Conservation (phyloP, 768 basidiomycete genomes). For the Trametes sanguinea region DNA sequence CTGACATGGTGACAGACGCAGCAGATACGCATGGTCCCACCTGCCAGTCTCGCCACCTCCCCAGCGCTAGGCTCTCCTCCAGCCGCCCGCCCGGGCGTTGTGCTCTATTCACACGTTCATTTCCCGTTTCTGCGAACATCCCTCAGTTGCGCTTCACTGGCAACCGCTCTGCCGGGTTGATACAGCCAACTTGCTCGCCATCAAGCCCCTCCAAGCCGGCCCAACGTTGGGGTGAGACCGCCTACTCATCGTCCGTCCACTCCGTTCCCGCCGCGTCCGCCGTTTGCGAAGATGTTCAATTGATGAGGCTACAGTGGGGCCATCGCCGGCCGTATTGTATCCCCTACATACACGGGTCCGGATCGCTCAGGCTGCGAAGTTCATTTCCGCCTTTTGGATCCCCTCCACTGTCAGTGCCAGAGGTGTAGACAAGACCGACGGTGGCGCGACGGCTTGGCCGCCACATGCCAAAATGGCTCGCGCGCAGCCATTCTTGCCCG, state of each 20-base stretch:
- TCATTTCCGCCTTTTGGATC: neutral
- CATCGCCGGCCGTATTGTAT: no score
- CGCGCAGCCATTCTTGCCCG: neutral
- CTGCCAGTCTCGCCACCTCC: neutral
- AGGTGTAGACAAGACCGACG: neutral
- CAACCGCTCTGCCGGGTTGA: slow-evolving; percentile 1
- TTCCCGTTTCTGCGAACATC: slow-evolving; percentile 1
- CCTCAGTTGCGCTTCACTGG: neutral
- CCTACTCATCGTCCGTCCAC: neutral
- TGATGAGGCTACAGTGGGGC: neutral
- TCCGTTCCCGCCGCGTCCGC: neutral
- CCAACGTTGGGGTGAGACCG: slow-evolving; percentile 1
- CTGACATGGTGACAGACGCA: neutral
- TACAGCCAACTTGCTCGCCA: neutral
- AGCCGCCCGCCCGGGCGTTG: slow-evolving; percentile 7
- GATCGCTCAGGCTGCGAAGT: neutral
- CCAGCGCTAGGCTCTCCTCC: neutral
- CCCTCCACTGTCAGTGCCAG: neutral
- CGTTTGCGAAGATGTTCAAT: neutral
- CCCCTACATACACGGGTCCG: no score
- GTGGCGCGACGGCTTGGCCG: slow-evolving; percentile 1
- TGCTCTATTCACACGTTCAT: slow-evolving; percentile 19
- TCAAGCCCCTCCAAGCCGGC: neutral
- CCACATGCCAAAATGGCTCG: slow-evolving; percentile 1
- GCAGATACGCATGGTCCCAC: slow-evolving; percentile 13